Percentiles rank a stretch among this genome's conserved stretches.
phyloP scores from a whole-genome alignment of 768 basidiomycete species.

The Filobasidium wieringae region DNA sequence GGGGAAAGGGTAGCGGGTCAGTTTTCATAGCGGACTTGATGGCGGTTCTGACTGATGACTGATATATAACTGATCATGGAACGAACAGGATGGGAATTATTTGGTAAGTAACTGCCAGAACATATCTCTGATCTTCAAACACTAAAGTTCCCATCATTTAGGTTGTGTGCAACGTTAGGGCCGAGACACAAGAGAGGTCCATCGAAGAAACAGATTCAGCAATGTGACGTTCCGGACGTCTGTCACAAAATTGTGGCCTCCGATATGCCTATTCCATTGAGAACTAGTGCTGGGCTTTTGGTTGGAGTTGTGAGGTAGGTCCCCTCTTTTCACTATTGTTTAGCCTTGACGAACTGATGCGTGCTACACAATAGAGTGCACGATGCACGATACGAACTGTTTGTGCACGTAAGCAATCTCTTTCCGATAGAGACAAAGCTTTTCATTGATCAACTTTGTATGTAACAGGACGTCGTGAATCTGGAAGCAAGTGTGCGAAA shows the following conservation, averaged over 20 bases:
- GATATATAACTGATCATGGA: not conserved
- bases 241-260: constrained; percentile 13
- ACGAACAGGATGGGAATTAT: constrained; percentile 1
- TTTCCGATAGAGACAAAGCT: not conserved
- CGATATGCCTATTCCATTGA: constrained; percentile 5
- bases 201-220: constrained; percentile 7
- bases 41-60: not conserved
- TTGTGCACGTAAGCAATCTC: constrained; percentile 1
- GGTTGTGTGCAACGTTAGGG: constrained; percentile 16
- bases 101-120: not conserved
- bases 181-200: not conserved
- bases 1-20: not conserved
- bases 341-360: not conserved
- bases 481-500: not conserved
- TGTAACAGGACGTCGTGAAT: not conserved
- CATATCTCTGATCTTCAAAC: not conserved
- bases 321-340: no score
- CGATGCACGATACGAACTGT: constrained; percentile 9
- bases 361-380: not conserved
- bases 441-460: not conserved
- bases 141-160: not conserved
- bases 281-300: constrained; percentile 13
- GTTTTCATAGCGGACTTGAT: not conserved
- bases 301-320: constrained; percentile 14
- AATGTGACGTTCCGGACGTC: constrained; percentile 2